Evolutionary conservation across 1,139 yeast genomes (phyloP).

Genomic region (Debaryomyces subglobosus): DNA sequence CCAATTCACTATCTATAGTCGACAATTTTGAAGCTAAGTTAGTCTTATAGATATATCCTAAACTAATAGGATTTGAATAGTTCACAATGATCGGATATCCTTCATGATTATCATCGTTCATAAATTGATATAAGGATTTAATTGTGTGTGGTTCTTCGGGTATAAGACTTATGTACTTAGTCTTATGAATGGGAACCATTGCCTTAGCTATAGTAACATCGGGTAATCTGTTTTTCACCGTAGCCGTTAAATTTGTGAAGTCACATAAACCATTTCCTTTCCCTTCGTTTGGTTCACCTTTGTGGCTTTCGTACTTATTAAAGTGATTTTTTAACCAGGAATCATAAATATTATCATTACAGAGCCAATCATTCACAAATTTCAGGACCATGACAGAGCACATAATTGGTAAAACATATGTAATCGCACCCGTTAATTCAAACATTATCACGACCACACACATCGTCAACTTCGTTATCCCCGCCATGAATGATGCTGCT

Average conservation of each 20-base stretch:
- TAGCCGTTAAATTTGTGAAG: slow-evolving; percentile 35
- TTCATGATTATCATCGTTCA: slow-evolving; percentile 41
- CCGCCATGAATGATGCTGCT: slow-evolving; percentile 60
- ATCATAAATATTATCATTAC: slow-evolving; percentile 54
- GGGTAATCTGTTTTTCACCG: slow-evolving; percentile 36
- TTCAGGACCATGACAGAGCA: slow-evolving; percentile 56
- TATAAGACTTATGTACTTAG: slow-evolving; percentile 33
- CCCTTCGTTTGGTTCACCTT: slow-evolving; percentile 30
- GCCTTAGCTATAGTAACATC: slow-evolving; percentile 32
- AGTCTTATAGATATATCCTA: slow-evolving; percentile 43
- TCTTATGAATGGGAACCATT: slow-evolving; percentile 35
- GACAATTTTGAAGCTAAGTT: slow-evolving; percentile 23
- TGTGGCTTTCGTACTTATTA: slow-evolving; percentile 18
- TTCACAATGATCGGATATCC: slow-evolving; percentile 45
- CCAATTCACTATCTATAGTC: slow-evolving; percentile 13
- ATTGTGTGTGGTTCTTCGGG: slow-evolving; percentile 33
- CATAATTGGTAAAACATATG: slow-evolving; percentile 64
- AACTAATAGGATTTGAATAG: slow-evolving; percentile 26
- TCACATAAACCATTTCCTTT: slow-evolving; percentile 47
- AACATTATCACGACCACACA: slow-evolving; percentile 59
- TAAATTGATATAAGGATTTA: slow-evolving; percentile 20
- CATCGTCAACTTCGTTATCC: slow-evolving; percentile 58
- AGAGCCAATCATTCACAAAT: slow-evolving; percentile 50
- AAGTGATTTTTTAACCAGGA: slow-evolving; percentile 39
- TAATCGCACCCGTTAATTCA: slow-evolving; percentile 62